These are phyloP conservation scores for Bombardia bombarda DNA, from an alignment of 495 filamentous ascomycete genomes.

Conservation along the genomic window DNA sequence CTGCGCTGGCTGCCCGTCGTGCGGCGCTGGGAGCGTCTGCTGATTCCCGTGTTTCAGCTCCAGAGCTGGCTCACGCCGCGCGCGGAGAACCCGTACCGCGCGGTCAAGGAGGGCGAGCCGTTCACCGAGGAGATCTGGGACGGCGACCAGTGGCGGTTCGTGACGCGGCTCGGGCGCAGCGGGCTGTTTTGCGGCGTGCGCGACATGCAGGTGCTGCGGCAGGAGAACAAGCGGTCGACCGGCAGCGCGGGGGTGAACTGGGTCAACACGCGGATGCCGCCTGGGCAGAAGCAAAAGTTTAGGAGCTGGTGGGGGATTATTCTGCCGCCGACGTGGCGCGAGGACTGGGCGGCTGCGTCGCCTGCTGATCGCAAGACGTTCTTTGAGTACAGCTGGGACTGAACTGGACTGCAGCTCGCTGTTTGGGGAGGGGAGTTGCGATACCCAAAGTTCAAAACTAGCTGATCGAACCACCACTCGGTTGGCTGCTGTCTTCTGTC, in stretches of 20 bases:
- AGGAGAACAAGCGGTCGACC: constrained; percentile 5
- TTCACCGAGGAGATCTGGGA: constrained; percentile 48
- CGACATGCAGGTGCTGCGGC: constrained; percentile 21
- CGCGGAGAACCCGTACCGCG: constrained; percentile 51
- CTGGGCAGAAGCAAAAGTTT: constrained; percentile 19
- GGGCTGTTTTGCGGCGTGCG: constrained; percentile 27
- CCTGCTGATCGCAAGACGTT: neutral
- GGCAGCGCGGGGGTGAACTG: constrained; percentile 15
- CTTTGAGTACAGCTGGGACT: no score
- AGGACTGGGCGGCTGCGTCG: neutral
- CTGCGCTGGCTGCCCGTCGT: constrained; percentile 48
- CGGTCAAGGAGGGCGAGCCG: constrained; percentile 44
- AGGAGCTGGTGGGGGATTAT: constrained; percentile 5
- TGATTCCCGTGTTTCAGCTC: constrained; percentile 47
- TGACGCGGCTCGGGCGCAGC: constrained; percentile 15
- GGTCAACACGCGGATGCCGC: constrained; percentile 23
- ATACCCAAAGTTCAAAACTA: no score
- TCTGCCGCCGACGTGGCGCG: constrained; percentile 1
- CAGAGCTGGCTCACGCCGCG: constrained; percentile 43
- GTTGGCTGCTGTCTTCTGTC: no score
- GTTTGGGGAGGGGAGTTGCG: no score
- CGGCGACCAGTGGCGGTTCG: constrained; percentile 15
- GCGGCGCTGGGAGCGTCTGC: constrained; percentile 52
- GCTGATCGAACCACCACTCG: no score
- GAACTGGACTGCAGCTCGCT: no score